Percentiles rank a stretch among this genome's conserved stretches.
Evolutionary conservation across 768 basidiomycete species (phyloP).

Genomic region (Kwoniella sp.): DNA sequence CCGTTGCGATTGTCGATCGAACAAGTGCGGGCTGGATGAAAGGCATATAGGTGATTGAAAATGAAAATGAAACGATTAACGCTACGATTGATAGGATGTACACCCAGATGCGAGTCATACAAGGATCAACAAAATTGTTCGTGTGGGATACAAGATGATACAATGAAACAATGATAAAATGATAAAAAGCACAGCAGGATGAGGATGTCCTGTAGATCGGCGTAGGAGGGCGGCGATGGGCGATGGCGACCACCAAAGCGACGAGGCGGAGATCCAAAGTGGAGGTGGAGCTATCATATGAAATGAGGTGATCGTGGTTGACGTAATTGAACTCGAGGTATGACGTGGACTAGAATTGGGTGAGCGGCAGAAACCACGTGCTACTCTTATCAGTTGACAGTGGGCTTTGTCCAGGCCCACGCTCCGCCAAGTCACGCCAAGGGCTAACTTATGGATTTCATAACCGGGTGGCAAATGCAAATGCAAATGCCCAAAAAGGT

Average conservation of each 20-base stretch:
- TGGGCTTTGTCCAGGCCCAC: not conserved
- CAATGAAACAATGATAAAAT: not conserved
- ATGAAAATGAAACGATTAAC: conserved; percentile 13
- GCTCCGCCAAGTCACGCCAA: not conserved
- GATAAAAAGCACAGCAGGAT: not conserved
- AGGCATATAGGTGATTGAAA: conserved; percentile 30
- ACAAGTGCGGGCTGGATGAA: conserved; percentile 24
- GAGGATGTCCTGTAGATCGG: too few relatives aligned
- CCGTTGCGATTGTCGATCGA: conserved; percentile 19
- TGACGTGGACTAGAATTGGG: not conserved
- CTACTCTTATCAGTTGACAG: not conserved
- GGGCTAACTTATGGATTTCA: not conserved
- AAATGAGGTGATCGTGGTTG: conserved; percentile 1
- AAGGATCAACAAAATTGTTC: not conserved
- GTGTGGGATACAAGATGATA: too few relatives aligned
- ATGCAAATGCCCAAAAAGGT: too few relatives aligned
- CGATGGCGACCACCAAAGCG: not conserved
- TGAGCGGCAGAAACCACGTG: too few relatives aligned
- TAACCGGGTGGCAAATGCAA: conserved; percentile 6
- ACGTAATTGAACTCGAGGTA: not conserved
- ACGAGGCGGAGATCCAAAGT: conserved; percentile 3
- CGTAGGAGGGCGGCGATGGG: conserved; percentile 2
- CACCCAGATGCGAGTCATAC: not conserved
- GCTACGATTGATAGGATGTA: conserved; percentile 3
- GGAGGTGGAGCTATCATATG: not conserved